Evolutionary conservation across 192 early-diverging fungal genomes (phyloP).

Genomic region (Chytriomyces sp.): DNA sequence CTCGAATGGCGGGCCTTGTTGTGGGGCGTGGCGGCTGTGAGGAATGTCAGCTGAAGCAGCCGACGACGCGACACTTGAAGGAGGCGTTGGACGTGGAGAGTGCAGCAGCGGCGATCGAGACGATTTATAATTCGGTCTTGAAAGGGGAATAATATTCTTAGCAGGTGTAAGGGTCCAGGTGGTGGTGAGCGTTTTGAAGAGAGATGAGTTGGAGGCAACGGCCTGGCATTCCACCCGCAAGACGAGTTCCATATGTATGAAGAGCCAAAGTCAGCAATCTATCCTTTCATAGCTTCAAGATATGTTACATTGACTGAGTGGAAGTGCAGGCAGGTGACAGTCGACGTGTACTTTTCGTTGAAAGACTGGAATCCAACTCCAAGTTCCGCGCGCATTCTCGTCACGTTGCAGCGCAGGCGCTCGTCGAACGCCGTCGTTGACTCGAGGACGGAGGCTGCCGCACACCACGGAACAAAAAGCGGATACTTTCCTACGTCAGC

Average conservation of each 20-base stretch:
- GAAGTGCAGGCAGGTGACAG: conserved; percentile 68
- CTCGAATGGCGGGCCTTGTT: too few relatives aligned
- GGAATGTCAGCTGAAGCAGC: too few relatives aligned
- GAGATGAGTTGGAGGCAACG: conserved; percentile 50
- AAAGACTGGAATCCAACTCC: conserved; percentile 78
- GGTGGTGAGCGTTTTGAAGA: conserved; percentile 69
- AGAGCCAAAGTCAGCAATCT: neutral
- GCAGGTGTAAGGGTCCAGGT: conserved; percentile 69
- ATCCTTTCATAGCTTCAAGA: neutral
- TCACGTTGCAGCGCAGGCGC: neutral
- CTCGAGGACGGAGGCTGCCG: conserved; percentile 61
- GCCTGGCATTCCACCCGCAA: conserved; percentile 54
- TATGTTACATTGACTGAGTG: conserved; percentile 61
- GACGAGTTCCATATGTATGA: conserved; percentile 22
- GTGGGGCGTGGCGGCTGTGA: too few relatives aligned
- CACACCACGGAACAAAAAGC: conserved; percentile 84
- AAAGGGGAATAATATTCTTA: neutral
- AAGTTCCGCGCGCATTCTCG: conserved; percentile 70
- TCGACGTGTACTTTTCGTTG: conserved; percentile 77
- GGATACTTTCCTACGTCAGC: conserved; percentile 80
- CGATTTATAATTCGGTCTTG: too few relatives aligned
- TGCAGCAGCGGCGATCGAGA: too few relatives aligned
- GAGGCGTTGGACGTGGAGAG: too few relatives aligned
- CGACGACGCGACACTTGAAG: too few relatives aligned
- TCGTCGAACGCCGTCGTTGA: conserved; percentile 15